A percentile compares a stretch with the other conserved stretches of the same genome.
Conservation (phyloP, 2,329 filamentous ascomycete genomes). For the Lecanicillium sp. region DNA sequence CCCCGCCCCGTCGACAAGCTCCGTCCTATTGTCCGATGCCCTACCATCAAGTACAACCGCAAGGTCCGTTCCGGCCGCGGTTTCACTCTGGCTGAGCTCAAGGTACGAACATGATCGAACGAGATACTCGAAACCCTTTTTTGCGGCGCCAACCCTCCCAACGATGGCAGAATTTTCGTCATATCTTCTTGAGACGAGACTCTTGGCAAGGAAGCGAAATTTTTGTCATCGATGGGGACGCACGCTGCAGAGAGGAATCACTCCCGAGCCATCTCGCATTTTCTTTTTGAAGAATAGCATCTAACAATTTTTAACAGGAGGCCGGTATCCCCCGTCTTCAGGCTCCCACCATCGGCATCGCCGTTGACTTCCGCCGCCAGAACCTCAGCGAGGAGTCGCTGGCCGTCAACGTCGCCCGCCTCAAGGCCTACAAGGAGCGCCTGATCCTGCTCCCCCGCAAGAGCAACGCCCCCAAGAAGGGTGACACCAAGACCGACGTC, state of each 20-base stretch:
- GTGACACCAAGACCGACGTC: slow-evolving; percentile 80
- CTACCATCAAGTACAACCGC: slow-evolving; percentile 98
- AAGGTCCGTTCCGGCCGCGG: slow-evolving; percentile 93
- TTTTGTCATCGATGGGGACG: not conserved
- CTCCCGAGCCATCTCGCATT: too few relatives aligned
- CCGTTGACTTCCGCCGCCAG: slow-evolving; percentile 91
- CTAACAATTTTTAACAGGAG: slow-evolving; percentile 55
- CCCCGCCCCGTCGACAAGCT: slow-evolving; percentile 96
- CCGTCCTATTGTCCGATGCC: slow-evolving; percentile 93
- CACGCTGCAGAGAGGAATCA: too few relatives aligned
- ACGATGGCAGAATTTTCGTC: not conserved
- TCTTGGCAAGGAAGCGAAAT: too few relatives aligned
- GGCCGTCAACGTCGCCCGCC: slow-evolving; percentile 88
- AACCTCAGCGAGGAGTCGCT: slow-evolving; percentile 97
- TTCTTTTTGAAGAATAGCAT: too few relatives aligned
- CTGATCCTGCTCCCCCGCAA: slow-evolving; percentile 97
- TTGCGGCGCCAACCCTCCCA: not conserved
- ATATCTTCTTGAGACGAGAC: too few relatives aligned
- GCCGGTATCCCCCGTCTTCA: slow-evolving; percentile 92
- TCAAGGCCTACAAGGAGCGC: slow-evolving; percentile 94
- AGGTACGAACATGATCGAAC: slow-evolving; percentile 54
- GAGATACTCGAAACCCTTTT: not conserved
- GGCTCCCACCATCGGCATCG: slow-evolving; percentile 92
- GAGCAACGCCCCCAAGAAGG: slow-evolving; percentile 87
- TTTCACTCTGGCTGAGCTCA: slow-evolving; percentile 95